These are phyloP conservation scores for Pestalotiopsis sp. DNA, from an alignment of 2,329 filamentous ascomycete species.

Conservation along the genomic window DNA sequence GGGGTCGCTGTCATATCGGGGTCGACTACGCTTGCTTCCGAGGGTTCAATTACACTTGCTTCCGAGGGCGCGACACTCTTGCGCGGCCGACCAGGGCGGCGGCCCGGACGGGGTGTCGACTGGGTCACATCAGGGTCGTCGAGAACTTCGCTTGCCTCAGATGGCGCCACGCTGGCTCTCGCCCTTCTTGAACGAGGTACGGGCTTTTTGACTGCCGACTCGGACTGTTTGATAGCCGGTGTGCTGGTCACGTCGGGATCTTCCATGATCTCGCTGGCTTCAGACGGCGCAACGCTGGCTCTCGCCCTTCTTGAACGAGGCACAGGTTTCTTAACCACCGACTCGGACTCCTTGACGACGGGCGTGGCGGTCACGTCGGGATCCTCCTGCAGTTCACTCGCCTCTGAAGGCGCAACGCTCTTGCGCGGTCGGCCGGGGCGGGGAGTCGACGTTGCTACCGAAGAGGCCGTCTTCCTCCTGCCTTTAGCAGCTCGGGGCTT, in stretches of 20 bases:
- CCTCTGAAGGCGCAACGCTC: conserved; percentile 49
- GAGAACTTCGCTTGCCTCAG: conserved; percentile 62
- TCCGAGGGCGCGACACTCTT: conserved; percentile 42
- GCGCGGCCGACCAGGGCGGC: conserved; percentile 23
- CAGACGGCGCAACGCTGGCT: conserved; percentile 36
- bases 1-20: conserved; percentile 47
- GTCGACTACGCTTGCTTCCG: conserved; percentile 62
- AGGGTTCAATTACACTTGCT: conserved; percentile 48
- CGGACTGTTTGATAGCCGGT: conserved; percentile 30
- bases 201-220: not conserved
- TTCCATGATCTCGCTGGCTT: conserved; percentile 57
- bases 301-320: conserved; percentile 17
- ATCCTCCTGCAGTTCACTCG: conserved; percentile 49
- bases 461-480: conserved; percentile 35
- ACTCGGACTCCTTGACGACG: conserved; percentile 19
- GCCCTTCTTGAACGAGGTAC: conserved; percentile 17
- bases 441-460: conserved; percentile 49
- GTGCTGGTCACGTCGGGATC: conserved; percentile 21
- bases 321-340: not conserved
- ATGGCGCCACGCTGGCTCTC: conserved; percentile 15
- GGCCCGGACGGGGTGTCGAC: conserved; percentile 28
- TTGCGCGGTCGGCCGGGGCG: conserved; percentile 44
- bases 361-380: conserved; percentile 31
- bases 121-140: conserved; percentile 54
- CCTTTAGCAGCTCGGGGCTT: conserved; percentile 49